Conservation (phyloP, 352 stramenopile species). For the Globisporangium rhizosaccharum region DNA sequence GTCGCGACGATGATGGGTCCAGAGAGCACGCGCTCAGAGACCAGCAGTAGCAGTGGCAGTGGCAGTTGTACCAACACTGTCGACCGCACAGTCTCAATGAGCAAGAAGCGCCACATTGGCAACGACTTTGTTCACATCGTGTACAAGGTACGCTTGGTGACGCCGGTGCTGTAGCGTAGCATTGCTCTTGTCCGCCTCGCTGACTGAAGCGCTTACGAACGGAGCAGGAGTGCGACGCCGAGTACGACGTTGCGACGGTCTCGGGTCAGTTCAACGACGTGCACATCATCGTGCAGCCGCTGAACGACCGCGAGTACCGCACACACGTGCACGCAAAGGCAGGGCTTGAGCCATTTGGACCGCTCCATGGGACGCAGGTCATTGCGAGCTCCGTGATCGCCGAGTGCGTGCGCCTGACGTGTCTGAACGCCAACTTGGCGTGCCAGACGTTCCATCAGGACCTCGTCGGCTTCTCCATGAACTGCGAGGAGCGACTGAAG, state of each 20-base stretch:
- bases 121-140: constrained; percentile 88
- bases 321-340: constrained; percentile 68
- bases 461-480: constrained; percentile 70
- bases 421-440: constrained; percentile 78
- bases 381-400: constrained; percentile 57
- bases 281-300: constrained; percentile 80
- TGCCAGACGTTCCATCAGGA: constrained; percentile 83
- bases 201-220: background rate
- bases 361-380: constrained; percentile 70
- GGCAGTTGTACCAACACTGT: background rate
- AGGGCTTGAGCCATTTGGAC: constrained; percentile 67
- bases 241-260: constrained; percentile 71
- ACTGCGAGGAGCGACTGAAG: constrained; percentile 80
- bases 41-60: background rate
- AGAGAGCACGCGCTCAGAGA: background rate
- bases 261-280: constrained; percentile 85
- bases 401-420: constrained; percentile 65
- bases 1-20: constrained; percentile 82
- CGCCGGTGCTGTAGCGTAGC: too few species aligned
- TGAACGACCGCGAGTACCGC: constrained; percentile 72
- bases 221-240: constrained; percentile 64
- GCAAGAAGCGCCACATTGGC: constrained; percentile 87
- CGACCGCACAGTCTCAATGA: constrained; percentile 26
- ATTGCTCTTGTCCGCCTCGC: background rate
- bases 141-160: constrained; percentile 50